Evolutionary conservation across 148 eudicot species (phyloP).

Genomic region (Persicaria tinctoria): DNA sequence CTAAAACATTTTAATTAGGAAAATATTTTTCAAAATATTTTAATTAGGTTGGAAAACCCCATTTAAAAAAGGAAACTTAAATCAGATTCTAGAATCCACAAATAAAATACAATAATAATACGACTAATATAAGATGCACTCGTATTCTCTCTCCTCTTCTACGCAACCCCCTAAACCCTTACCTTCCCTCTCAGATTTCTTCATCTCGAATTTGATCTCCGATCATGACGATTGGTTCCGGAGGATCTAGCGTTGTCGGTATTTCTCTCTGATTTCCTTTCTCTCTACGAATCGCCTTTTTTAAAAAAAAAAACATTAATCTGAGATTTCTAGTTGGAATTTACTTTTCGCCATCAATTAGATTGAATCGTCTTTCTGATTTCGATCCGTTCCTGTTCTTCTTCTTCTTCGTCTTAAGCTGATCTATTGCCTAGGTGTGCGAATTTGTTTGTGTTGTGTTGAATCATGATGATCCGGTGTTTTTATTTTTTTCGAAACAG

Average conservation of each 20-base stretch:
- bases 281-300: neutral
- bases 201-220: conserved; percentile 1
- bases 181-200: conserved; percentile 10
- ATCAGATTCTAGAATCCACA: neutral
- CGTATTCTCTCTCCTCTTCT: conserved; percentile 1
- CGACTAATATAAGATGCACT: no score
- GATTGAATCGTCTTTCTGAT: neutral
- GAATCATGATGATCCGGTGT: neutral
- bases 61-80: no score
- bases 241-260: conserved; percentile 34
- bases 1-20: no score
- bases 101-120: neutral
- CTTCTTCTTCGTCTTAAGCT: neutral
- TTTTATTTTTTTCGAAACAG: neutral
- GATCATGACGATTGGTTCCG: conserved; percentile 28
- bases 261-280: neutral
- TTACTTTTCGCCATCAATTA: no score
- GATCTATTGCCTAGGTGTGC: neutral
- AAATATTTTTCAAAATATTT: no score
- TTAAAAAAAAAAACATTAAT: neutral
- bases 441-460: neutral
- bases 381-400: neutral
- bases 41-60: no score
- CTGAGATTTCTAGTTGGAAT: neutral
- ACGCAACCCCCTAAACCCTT: neutral